Base-by-base conservation (phyloP, 2,329 filamentous ascomycete species). In the Aspergillus brasiliensis region DNA sequence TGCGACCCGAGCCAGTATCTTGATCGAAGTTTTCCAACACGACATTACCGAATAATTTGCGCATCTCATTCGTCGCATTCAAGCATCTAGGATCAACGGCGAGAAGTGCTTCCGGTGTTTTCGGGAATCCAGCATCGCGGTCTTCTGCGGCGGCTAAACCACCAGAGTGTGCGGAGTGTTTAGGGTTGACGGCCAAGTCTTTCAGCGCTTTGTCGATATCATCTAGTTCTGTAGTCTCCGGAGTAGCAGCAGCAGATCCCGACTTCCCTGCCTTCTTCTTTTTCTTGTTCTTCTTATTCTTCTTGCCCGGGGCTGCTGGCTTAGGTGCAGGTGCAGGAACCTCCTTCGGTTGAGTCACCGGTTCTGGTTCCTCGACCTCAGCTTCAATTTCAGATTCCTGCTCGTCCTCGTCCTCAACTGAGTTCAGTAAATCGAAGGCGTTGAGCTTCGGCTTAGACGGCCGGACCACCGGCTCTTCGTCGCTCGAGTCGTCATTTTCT, bases 11-110 rank as follows among this genome's bases (percentile, higher is more conserved):
- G 48, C 72, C 73, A 56, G 71, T 70, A 48, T 75, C 75, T 34
- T 83, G 82, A 46, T 87, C 83, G 54, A 85, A 81, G 28, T 78
- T 80, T 66, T 89, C 85, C 10, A 89, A 69, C 21, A 87, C 87
- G 25, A 86, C 83, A 62, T 83, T 84, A 4, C 89, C 89, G 72
- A 91, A 91, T 0, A 91, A 78, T 64, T 83, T 85, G 59, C 87
- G 89, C 92, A 99, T 97, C 79, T 99, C 95, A 70, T 97, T 96
- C 37, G 89, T 83, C 7, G 91, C 91, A 72, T 94, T 93, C 10
- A 99, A 84, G 67, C 92, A 86, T 65, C 90, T 85, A 0, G 88
- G 85, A 66, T 90, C 88, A 54, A 91, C 79, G 2, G 82, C 78
- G 0, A 91, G 78, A 11, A 90, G 75, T 19, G 81, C 78, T 75